Evolutionary conservation across 768 basidiomycete species (phyloP), one percentile per base, ranked within the genome.

Genomic region (Hortiboletus flavorubellus): DNA sequence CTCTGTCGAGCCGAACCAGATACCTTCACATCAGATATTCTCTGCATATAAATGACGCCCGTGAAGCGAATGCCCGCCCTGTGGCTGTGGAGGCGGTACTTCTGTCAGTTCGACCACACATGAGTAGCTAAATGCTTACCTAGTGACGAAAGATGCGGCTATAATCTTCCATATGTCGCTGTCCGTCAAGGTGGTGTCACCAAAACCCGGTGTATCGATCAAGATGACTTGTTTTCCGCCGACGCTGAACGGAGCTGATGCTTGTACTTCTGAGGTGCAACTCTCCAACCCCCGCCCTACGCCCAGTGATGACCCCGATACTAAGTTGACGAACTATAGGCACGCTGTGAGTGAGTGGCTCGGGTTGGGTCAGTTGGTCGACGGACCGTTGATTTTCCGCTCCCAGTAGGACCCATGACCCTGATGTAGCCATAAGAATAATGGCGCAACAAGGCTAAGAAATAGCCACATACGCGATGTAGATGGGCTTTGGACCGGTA

Each of bases 161-260:
- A 82, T 81, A 68, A 76, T 75, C 46, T 72, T 75, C 49, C 82
- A 66, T 26, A 83, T 73, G 21, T 79, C 80, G 2, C 76, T 73
- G 56, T 83, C 81, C 49, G 73, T 74, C 54, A 72, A 67, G 12
- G 63, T 62, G 2, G 81, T 79, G 59, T 84, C 81, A 53, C 83
- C 83, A 54, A 84, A 85, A 0, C 84, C 84, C 4, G 84, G 83
- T 0, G 83, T 85, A 58, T 85, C 84, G 48, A 85, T 75, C n/a
- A 85, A 68, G 4, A 73, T 72, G 15, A 85, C 72, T 30, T 54
- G 59, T 30, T 67, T 68, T 0, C 73, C 77, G 44, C 55, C 60
- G 14, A 70, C 34, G 21, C 8, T 33, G 49, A 72, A 66, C 12
- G 52, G 58, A 15, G n/a, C n/a, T 9, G 69, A 70, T 15, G 55